Base-by-base conservation (phyloP, 2,329 filamentous ascomycete genomes). In the Graphilbum sp. region DNA sequence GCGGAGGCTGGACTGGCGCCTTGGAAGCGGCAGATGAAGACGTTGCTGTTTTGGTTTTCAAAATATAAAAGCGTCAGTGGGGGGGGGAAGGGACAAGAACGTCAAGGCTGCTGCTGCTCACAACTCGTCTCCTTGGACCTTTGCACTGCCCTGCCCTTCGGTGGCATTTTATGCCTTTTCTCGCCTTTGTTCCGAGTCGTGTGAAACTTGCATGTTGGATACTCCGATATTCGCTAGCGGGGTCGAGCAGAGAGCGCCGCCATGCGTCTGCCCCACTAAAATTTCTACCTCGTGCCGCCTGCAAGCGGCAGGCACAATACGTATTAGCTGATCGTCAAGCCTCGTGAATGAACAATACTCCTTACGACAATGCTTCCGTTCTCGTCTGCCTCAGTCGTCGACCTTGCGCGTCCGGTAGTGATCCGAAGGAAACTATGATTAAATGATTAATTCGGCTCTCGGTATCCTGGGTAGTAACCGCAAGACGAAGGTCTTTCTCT, bases 81-180 rank as follows among this genome's bases (percentile, higher is more conserved):
- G n/a, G n/a, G n/a, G n/a, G n/a, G n/a, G n/a, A n/a, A n/a, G n/a
- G n/a, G n/a, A n/a, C n/a, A n/a, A n/a, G n/a, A n/a, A n/a, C n/a
- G n/a, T n/a, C n/a, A n/a, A n/a, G n/a, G 16, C 27, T 19, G 15
- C 33, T 11, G 17, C 10, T 32, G 17, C 36, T n/a, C 31, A 52
- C 47, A 41, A 50, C 50, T 38, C n/a, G 43, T 33, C 41, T 51
- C 51, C 42, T 54, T 54, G 44, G 52, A 41, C 50, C 41, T 46
- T 15, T 44, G 37, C 27, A 40, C 38, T 39, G 41, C 49, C 46
- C 53, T 55, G 37, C 49, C 47, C 44, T 54, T 54, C 39, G 53
- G 49, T 43, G 54, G 54, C 54, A 56, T 56, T 39, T 47, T 51
- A 37, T 39, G 41, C 40, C 41, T 24, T 24, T 25, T 5, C 31